phyloP scores from a whole-genome alignment of 2,329 filamentous ascomycete species.

The Pseudogymnoascus sp. region DNA sequence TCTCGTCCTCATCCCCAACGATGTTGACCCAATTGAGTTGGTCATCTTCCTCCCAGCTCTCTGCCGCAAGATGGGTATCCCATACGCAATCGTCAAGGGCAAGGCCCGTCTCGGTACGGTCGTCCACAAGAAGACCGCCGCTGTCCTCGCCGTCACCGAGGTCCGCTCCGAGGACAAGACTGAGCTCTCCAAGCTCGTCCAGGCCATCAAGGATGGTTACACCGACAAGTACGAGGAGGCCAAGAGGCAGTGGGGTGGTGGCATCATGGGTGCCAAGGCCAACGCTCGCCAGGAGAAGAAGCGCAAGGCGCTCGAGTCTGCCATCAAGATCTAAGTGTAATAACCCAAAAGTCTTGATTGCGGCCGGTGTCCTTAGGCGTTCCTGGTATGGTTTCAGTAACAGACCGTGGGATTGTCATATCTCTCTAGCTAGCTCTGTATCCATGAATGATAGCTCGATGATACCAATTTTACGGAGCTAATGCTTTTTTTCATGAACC shows the following conservation, averaged over 20 bases:
- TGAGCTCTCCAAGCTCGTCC: constrained; percentile 94
- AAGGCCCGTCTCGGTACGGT: constrained; percentile 98
- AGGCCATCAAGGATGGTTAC: constrained; percentile 97
- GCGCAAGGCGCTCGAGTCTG: constrained; percentile 81
- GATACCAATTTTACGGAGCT: constrained; percentile 23
- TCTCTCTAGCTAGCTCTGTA: constrained; percentile 22
- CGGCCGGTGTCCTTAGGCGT: constrained; percentile 23
- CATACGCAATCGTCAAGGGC: constrained; percentile 99
- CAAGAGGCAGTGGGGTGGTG: constrained; percentile 95
- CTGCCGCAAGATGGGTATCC: constrained; percentile 99
- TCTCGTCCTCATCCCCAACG: constrained; percentile 96
- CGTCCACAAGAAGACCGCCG: constrained; percentile 99
- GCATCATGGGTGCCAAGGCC: constrained; percentile 98
- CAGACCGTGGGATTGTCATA: constrained; percentile 4
- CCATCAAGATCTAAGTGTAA: constrained; percentile 86
- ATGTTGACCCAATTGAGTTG: constrained; percentile 98
- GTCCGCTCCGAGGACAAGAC: constrained; percentile 97
- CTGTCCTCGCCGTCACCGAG: constrained; percentile 91
- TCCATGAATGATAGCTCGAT: constrained; percentile 28
- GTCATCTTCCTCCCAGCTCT: constrained; percentile 98
- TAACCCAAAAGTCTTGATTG: constrained; percentile 17
- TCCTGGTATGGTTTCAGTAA: constrained; percentile 22
- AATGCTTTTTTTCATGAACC: constrained; percentile 9
- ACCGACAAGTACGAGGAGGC: constrained; percentile 88
- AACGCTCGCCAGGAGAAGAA: constrained; percentile 59